A percentile compares a stretch with the other conserved stretches of the same genome.
phyloP scores from a whole-genome alignment of 2,329 filamentous ascomycete species.

The Paraphaeosphaeria minitans region DNA sequence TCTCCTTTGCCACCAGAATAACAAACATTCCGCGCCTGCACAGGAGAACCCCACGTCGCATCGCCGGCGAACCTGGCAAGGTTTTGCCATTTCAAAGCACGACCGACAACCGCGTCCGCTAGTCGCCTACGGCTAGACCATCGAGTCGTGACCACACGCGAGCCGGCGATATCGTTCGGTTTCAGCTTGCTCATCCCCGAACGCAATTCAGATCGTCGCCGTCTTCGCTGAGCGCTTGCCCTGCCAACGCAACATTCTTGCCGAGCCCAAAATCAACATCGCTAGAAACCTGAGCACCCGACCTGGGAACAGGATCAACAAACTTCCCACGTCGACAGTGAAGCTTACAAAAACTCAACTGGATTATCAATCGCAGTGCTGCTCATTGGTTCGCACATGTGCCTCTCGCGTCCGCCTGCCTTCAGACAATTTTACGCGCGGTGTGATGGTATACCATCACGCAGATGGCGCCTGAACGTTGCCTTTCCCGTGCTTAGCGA shows the following conservation, averaged over 20 bases:
- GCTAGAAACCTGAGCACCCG: not conserved
- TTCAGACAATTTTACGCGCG: conserved; percentile 1
- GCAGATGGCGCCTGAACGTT: conserved; percentile 2
- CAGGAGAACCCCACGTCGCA: not conserved
- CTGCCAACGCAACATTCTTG: not conserved
- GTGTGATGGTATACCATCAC: conserved; percentile 5
- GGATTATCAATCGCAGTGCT: not conserved
- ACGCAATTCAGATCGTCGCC: not conserved
- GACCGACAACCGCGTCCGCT: not conserved
- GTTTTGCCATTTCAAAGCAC: not conserved
- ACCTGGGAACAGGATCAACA: not conserved
- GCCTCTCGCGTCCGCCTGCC: not conserved
- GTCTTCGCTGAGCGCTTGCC: not conserved
- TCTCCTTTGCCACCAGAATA: not conserved
- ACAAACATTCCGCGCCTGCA: not conserved
- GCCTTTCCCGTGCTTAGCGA: conserved; percentile 1
- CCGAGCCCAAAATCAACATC: not conserved
- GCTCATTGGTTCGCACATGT: not conserved
- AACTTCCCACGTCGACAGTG: not conserved
- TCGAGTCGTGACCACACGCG: conserved; percentile 12
- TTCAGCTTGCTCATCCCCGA: conserved; percentile 14
- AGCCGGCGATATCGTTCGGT: not conserved
- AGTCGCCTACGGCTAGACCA: not conserved
- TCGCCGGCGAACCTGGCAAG: not conserved
- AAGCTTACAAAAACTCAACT: not conserved